These are phyloP conservation scores for Silene coronaria DNA, from an alignment of 179 eudicot species.

Conservation along the genomic window DNA sequence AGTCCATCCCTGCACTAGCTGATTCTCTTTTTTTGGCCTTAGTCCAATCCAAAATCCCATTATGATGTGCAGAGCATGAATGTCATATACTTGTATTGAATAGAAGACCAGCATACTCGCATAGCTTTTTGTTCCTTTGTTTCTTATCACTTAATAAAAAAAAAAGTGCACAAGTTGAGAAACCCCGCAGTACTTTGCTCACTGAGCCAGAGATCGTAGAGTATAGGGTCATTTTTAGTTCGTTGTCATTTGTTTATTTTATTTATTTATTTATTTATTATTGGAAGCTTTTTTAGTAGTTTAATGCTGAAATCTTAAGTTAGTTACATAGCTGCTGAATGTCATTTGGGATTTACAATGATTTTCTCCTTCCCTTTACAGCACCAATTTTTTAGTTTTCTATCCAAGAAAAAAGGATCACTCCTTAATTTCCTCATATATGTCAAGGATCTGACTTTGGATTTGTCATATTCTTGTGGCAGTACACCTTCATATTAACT, in stretches of 20 bases:
- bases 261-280: no score
- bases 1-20: neutral
- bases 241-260: no score
- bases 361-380: neutral
- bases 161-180: no score
- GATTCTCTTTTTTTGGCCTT: no score
- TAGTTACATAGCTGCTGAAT: neutral
- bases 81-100: no score
- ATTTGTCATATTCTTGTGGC: slow-evolving; percentile 21
- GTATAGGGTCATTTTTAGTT: neutral
- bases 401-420: neutral
- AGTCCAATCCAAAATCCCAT: no score
- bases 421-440: neutral
- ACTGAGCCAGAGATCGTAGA: neutral
- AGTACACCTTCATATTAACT: slow-evolving; percentile 88
- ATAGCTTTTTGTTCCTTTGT: no score
- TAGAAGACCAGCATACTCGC: no score
- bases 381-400: neutral
- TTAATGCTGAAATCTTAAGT: neutral
- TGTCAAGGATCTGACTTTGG: slow-evolving; percentile 6
- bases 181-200: neutral
- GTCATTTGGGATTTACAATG: neutral
- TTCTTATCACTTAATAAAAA: no score
- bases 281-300: no score
- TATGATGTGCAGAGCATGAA: no score